Evolutionary conservation across 2,329 filamentous ascomycete species (phyloP).

Genomic region (Cladosporium phlei): DNA sequence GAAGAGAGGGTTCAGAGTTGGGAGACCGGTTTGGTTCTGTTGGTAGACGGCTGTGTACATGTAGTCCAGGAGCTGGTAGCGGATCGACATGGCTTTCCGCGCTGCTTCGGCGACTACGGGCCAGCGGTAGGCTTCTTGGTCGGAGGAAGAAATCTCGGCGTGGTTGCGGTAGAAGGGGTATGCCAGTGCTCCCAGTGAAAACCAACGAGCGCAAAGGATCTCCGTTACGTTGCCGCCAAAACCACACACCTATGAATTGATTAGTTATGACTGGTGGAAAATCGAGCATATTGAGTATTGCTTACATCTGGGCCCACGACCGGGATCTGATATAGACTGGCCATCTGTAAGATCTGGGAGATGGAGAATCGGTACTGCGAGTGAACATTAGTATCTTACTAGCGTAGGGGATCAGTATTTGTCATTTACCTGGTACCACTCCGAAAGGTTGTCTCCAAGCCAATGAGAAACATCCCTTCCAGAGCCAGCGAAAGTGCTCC

Average conservation of each 20-base stretch:
- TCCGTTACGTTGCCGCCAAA: conserved; percentile 56
- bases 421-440: too few species aligned
- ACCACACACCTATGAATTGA: conserved; percentile 9
- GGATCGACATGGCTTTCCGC: conserved; percentile 59
- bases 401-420: too few species aligned
- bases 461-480: conserved; percentile 16
- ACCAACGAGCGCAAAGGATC: conserved; percentile 51
- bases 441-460: conserved; percentile 15
- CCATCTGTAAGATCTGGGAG: conserved; percentile 15
- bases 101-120: conserved; percentile 56
- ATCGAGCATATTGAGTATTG: too few species aligned
- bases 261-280: too few species aligned
- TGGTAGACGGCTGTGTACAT: conserved; percentile 64
- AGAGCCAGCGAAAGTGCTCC: conserved; percentile 45
- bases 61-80: conserved; percentile 65
- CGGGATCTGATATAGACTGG: conserved; percentile 23
- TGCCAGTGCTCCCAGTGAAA: conserved; percentile 60
- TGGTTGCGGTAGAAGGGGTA: conserved; percentile 69
- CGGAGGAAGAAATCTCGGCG: conserved; percentile 47
- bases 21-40: conserved; percentile 55
- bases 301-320: conserved; percentile 44
- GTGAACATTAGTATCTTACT: too few species aligned
- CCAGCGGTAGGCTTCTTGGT: conserved; percentile 64
- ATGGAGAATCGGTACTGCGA: conserved; percentile 15
- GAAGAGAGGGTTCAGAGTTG: conserved; percentile 63